These are phyloP conservation scores for Hericium alpestre DNA, from an alignment of 768 basidiomycete species.

Conservation along the genomic window DNA sequence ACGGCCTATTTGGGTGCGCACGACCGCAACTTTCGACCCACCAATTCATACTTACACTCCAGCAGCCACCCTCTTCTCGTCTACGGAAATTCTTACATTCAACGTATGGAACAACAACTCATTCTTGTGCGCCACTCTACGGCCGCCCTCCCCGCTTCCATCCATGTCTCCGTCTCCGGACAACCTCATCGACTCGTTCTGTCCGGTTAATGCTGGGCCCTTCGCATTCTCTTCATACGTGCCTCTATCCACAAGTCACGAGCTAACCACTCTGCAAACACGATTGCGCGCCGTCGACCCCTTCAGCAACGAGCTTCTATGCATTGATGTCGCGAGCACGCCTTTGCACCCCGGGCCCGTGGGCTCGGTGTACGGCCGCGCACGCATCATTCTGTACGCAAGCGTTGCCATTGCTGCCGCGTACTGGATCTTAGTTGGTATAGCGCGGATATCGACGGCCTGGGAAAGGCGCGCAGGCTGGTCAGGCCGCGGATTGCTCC, in stretches of 20 bases:
- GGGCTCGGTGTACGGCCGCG: slow-evolving; percentile 53
- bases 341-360: slow-evolving; percentile 54
- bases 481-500: slow-evolving; percentile 52
- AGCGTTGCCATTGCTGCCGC: slow-evolving; percentile 64
- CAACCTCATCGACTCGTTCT: slow-evolving; percentile 36
- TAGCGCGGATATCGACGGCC: slow-evolving; percentile 73
- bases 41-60: slow-evolving; percentile 9
- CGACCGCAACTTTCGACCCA: background rate
- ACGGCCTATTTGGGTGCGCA: slow-evolving; percentile 48
- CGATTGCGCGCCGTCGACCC: slow-evolving; percentile 85
- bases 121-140: slow-evolving; percentile 69
- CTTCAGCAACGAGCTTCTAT: slow-evolving; percentile 69
- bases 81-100: slow-evolving; percentile 72
- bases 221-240: slow-evolving; percentile 75
- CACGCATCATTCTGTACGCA: slow-evolving; percentile 59
- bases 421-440: slow-evolving; percentile 76
- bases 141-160: slow-evolving; percentile 66
- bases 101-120: slow-evolving; percentile 58
- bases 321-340: slow-evolving; percentile 69
- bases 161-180: slow-evolving; percentile 16
- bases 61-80: slow-evolving; percentile 78
- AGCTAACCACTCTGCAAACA: slow-evolving; percentile 76
- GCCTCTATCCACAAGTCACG: slow-evolving; percentile 51
- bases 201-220: slow-evolving; percentile 69
- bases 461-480: slow-evolving; percentile 65